Evolutionary conservation across 1,139 yeast genomes (phyloP), one percentile per base, ranked within the genome.

Genomic region (Suhomyces atakaporum): DNA sequence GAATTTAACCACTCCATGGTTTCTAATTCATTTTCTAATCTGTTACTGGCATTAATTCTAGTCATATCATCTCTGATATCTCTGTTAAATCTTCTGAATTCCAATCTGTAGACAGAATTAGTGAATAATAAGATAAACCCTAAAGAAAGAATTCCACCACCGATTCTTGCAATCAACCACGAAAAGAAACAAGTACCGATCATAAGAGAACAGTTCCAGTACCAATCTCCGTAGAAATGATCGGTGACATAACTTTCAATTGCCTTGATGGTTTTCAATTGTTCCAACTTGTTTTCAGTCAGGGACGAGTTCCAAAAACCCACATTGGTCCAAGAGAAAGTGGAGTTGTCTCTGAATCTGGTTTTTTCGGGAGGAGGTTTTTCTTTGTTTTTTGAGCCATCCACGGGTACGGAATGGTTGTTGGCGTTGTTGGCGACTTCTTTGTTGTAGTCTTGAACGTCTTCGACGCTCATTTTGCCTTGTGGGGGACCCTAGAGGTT

Each of bases 1-100:
- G 81, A 76, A 53, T 85, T 85, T 51, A 84, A 60, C 95, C 95
- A 85, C 46, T 80, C 79, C 79, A 84, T 83, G 7, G 88, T 79
- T 62, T 85, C 95, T 42, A 73, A 59, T 49, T 73, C 76, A 35
- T 74, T 71, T 41, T 79, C 85, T 45, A 85, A 63, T 29, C 79
- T 66, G 53, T 82, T 84, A 29, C 69, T 65, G 13, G 87, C 76
- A 16, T 72, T 66, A 29, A 74, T 60, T 63, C 95, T 74, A 33
- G 73, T 66, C 75, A 84, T 73, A 54, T 84, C 92, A 58, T 85
- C 95, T 45, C 88, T 72, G 25, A 83, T 67, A 49, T 84, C 77
- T 47, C 86, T 69, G 54, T 80, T 80, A 54, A 84, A 84, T 53
- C 95, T 74, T 52, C 90, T 74, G 50, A 80, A 79, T 58, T 84